Evolutionary conservation across 768 basidiomycete species (phyloP), one percentile per base, ranked within the genome.

Genomic region (Amylocystis lapponica): DNA sequence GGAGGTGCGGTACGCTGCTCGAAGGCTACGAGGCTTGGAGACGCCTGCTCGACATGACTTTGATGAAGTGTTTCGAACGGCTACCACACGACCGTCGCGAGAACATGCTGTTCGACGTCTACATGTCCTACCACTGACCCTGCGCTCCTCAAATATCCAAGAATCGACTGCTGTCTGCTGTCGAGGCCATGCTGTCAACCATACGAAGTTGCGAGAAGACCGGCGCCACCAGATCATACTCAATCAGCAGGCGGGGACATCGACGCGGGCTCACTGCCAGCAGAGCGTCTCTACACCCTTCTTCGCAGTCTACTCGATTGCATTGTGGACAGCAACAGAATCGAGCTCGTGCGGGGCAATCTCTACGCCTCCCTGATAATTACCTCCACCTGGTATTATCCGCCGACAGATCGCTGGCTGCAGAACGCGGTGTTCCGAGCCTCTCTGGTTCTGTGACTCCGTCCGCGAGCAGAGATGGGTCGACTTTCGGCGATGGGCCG

Each of bases 291-390:
- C 11, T 79, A 79, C 48, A 66, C 76, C 2, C 78, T 95, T 33
- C 71, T 97, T 10, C 79, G 82, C 33, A 78, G 72, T 49, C 69
- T 91, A 22, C 60, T 96, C 41, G 81, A 89, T 40, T 84, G 82
- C 36, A 75, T 93, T 43, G 56, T 84, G 45, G 81, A 86, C 48
- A 83, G 76, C 46, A 87, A 84, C 47, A 83, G 81, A 11, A 76
- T 85, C 21, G 91, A 95, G 57, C 71, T 89, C 39, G 85, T 93
- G 14, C 83, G 94, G 20, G 95, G 95, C 6, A 97, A 98, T 58
- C 70, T 97, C n/a, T 98, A 95, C 61, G 90, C 91, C 3, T 71
- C 88, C 4, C 68, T 97, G 45, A 79, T 90, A 95, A 95, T 63
- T 94, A 91, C 57, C 66, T 95, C 31, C 84, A 93, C 56, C 75